Evolutionary conservation across 495 filamentous ascomycete genomes (phyloP).

Genomic region (Hypoxylon cercidicola): DNA sequence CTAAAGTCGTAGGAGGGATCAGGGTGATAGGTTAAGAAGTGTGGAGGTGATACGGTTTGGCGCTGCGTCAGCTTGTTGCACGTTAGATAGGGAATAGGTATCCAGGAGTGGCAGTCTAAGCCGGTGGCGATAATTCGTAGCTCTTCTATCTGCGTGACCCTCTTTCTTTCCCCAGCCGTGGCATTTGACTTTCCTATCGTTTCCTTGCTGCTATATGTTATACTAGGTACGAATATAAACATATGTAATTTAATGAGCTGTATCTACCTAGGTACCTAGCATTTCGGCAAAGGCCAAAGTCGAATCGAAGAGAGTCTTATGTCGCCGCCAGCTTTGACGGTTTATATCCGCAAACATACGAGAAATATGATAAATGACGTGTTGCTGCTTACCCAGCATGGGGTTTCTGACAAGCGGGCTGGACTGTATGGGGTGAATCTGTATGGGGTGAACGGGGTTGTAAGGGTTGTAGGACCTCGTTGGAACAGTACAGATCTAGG

Average conservation of each 20-base stretch:
- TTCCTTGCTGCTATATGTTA: too few species aligned
- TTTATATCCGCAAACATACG: constrained; percentile 40
- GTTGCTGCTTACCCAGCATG: constrained; percentile 26
- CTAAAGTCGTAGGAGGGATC: too few species aligned
- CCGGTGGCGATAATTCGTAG: neutral
- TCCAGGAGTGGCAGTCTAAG: neutral
- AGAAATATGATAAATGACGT: constrained; percentile 36
- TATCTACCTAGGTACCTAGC: constrained; percentile 1
- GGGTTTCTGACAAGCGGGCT: constrained; percentile 1
- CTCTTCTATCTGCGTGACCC: neutral
- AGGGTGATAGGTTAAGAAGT: too few species aligned
- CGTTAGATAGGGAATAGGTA: too few species aligned
- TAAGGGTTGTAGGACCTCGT: neutral
- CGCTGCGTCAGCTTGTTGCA: too few species aligned
- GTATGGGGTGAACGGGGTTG: too few species aligned
- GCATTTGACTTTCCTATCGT: too few species aligned
- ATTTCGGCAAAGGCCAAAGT: constrained; percentile 9
- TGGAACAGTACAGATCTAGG: constrained; percentile 23
- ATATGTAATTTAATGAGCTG: neutral
- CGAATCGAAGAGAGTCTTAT: constrained; percentile 6
- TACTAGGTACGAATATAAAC: too few species aligned
- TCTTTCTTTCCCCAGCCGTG: neutral
- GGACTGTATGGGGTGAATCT: too few species aligned
- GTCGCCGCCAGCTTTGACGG: constrained; percentile 25
- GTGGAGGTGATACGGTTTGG: too few species aligned